Evolutionary conservation across 2,329 filamentous ascomycete genomes (phyloP).

Genomic region (Daldinia eschscholtzii): DNA sequence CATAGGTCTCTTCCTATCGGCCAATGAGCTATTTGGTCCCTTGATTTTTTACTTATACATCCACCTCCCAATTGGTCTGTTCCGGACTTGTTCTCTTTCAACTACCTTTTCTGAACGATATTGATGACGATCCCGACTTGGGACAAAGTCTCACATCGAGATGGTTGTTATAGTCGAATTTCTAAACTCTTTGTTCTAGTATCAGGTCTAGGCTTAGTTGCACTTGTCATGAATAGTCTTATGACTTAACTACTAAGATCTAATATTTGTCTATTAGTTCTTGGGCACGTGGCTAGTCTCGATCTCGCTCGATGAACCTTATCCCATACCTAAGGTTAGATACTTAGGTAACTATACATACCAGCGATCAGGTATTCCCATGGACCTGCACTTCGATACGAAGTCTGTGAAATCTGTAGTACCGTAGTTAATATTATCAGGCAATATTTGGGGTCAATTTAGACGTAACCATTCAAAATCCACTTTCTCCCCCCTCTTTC

Average conservation of each 20-base stretch:
- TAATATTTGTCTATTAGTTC: background rate
- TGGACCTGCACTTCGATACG: background rate
- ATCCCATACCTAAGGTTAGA: background rate
- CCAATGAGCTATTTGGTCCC: slow-evolving; percentile 28
- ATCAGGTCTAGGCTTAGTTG: background rate
- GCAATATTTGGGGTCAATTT: background rate
- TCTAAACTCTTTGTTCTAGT: slow-evolving; percentile 19
- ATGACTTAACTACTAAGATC: slow-evolving; percentile 9
- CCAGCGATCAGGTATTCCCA: background rate
- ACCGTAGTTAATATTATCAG: background rate
- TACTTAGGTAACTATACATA: background rate
- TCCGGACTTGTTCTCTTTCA: slow-evolving; percentile 9
- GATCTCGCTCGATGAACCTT: background rate
- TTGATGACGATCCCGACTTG: slow-evolving; percentile 26
- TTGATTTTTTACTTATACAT: slow-evolving; percentile 8
- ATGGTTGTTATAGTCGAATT: slow-evolving; percentile 5
- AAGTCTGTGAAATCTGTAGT: background rate
- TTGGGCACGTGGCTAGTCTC: slow-evolving; percentile 20
- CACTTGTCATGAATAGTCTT: slow-evolving; percentile 8
- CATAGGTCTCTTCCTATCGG: background rate
- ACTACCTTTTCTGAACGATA: slow-evolving; percentile 12
- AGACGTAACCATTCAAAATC: slow-evolving; percentile 1
- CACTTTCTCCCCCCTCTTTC: background rate
- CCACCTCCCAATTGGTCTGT: background rate
- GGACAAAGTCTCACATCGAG: slow-evolving; percentile 24